Evolutionary conservation across 371 early-diverging fungal genomes (phyloP).

Genomic region (Mucor lusitanicus): DNA sequence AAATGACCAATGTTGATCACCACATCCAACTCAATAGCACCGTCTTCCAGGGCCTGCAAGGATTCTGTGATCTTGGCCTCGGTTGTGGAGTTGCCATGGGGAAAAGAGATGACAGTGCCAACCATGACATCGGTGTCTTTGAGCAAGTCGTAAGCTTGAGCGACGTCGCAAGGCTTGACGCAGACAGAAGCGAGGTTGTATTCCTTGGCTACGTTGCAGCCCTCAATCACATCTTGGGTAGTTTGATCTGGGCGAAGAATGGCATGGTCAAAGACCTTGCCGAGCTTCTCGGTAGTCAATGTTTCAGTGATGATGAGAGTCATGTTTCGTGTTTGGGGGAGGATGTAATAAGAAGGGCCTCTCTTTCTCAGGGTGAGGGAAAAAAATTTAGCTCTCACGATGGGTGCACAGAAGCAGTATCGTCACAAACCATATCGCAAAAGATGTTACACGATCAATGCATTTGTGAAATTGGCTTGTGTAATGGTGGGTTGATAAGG

Average conservation of each 20-base stretch:
- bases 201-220: slow-evolving; percentile 55
- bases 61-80: slow-evolving; percentile 60
- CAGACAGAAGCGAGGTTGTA: slow-evolving; percentile 65
- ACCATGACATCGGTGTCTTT: slow-evolving; percentile 54
- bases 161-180: slow-evolving; percentile 69
- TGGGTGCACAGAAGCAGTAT: background rate
- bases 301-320: slow-evolving; percentile 45
- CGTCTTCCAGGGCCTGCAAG: slow-evolving; percentile 58
- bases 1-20: slow-evolving; percentile 66
- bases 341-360: too few relatives aligned
- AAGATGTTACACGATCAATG: slow-evolving; percentile 6
- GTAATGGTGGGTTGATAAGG: background rate
- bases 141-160: slow-evolving; percentile 49
- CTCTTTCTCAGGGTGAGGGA: background rate
- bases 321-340: slow-evolving; percentile 11
- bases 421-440: background rate
- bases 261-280: slow-evolving; percentile 68
- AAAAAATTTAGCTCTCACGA: slow-evolving; percentile 8
- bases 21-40: slow-evolving; percentile 67
- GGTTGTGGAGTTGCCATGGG: slow-evolving; percentile 64
- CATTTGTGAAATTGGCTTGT: background rate
- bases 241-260: slow-evolving; percentile 66
- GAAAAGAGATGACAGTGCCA: slow-evolving; percentile 69
- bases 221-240: slow-evolving; percentile 53
- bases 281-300: slow-evolving; percentile 55